These are phyloP conservation scores for Epichloe gansuensis DNA, from an alignment of 2,329 filamentous ascomycete species.

Conservation along the genomic window DNA sequence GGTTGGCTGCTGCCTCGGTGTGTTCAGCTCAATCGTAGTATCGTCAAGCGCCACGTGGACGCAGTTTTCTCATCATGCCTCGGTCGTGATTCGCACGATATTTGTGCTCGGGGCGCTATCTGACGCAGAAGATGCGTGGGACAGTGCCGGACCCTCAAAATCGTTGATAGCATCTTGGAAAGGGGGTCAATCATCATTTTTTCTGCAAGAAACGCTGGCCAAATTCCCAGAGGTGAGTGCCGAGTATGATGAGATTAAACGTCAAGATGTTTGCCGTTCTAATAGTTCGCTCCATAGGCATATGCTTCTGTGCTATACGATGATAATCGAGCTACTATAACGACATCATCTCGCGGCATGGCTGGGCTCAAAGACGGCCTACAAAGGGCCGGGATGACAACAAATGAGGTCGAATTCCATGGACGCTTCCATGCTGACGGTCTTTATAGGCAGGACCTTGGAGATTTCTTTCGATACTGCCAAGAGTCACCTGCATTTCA, in stretches of 20 bases:
- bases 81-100: neutral
- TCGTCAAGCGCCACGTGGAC: neutral
- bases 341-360: conserved; percentile 10
- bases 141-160: neutral
- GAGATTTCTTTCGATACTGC: neutral
- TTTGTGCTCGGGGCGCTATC: neutral
- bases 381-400: neutral
- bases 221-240: neutral
- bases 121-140: neutral
- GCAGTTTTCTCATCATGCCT: neutral
- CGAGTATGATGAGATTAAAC: no score
- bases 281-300: conserved; percentile 11
- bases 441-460: neutral
- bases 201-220: neutral
- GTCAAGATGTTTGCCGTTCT: neutral
- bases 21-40: neutral
- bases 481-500: neutral
- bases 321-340: conserved; percentile 24
- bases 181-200: neutral
- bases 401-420: neutral
- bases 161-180: neutral
- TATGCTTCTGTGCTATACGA: conserved; percentile 26
- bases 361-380: conserved; percentile 9
- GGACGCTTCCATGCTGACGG: neutral
- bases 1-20: neutral